Base-by-base conservation (phyloP, 306 rosid genomes). In the Dryas drummondii region DNA sequence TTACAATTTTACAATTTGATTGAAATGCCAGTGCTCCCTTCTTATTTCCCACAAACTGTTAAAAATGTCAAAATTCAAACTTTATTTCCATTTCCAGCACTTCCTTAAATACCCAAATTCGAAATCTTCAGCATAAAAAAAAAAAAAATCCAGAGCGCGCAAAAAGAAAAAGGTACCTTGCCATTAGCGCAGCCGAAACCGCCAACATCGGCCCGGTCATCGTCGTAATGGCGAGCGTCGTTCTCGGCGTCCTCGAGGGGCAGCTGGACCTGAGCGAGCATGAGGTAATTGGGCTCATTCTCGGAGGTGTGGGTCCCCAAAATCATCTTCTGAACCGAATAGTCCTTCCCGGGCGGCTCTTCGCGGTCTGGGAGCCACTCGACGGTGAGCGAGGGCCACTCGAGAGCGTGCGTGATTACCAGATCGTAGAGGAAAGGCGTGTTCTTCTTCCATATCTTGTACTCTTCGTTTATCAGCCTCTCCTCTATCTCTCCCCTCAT, bases 381-480 rank as follows among this genome's bases (percentile, higher is more conserved):
- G 45, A 96, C 98, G 48, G 99, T 96, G 76, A 96, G 98, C 0
- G 99, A 92, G 9, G 99, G 99, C 98, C 99, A 96, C 69, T 92
- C 99, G 11, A 96, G 86, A n/a, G 99, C 99, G 68, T 96, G 98
- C 4, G 99, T 96, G 4, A 96, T 90, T 19, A 96, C 91, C 56
- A 96, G 88, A 86, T 96, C 99, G 87, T 96, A 96, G 22, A 96
- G 77, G 16, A 96, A 96, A 0, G 99, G 99, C 4, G 98, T 92
- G 86, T 96, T 96, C 87, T 96, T 96, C 87, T 96, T 96, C 99
- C 99, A 92, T 73, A 96, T 96, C 86, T 96, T 96, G 93, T 96
- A 92, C 86, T 96, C 99, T 75, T 96, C 99, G 77, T 96, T 96
- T 49, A 96, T 89, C 53, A 92, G 78, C 45, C 99, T 82, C 85